phyloP scores from a whole-genome alignment of 257 asterid species.

The Forsythia suspensa region DNA sequence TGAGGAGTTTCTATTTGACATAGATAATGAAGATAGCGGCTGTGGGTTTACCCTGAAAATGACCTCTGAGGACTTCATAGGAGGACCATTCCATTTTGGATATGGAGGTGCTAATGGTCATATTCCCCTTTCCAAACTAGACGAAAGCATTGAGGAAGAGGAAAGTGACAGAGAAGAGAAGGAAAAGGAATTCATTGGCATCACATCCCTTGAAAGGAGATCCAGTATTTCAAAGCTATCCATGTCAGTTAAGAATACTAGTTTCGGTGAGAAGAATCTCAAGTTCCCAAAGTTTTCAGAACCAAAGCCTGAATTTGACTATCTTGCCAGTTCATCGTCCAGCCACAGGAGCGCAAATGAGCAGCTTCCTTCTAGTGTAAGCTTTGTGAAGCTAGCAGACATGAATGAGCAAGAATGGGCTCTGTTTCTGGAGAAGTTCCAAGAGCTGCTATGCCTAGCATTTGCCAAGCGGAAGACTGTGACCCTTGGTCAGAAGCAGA shows the following conservation, averaged over 20 bases:
- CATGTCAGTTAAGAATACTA: conserved; percentile 46
- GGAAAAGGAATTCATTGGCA: conserved; percentile 29
- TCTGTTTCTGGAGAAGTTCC: conserved; percentile 77
- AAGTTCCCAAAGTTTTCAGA: conserved; percentile 50
- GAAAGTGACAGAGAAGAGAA: conserved; percentile 55
- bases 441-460: conserved; percentile 73
- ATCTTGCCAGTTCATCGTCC: conserved; percentile 57
- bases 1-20: conserved; percentile 64
- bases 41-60: conserved; percentile 29
- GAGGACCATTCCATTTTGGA: conserved; percentile 56
- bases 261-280: conserved; percentile 62
- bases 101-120: conserved; percentile 50
- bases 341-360: conserved; percentile 88
- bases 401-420: conserved; percentile 84
- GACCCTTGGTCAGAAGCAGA: conserved; percentile 67
- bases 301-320: conserved; percentile 40
- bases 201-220: conserved; percentile 30
- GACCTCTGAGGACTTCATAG: conserved; percentile 36
- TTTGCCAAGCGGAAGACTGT: conserved; percentile 60
- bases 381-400: conserved; percentile 84
- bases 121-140: conserved; percentile 62
- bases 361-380: conserved; percentile 74
- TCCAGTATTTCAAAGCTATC: conserved; percentile 50
- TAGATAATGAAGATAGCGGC: conserved; percentile 71
- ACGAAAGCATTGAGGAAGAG: conserved; percentile 58